Conservation (phyloP, 2,329 filamentous ascomycete species). For the Triangularia setosa region DNA sequence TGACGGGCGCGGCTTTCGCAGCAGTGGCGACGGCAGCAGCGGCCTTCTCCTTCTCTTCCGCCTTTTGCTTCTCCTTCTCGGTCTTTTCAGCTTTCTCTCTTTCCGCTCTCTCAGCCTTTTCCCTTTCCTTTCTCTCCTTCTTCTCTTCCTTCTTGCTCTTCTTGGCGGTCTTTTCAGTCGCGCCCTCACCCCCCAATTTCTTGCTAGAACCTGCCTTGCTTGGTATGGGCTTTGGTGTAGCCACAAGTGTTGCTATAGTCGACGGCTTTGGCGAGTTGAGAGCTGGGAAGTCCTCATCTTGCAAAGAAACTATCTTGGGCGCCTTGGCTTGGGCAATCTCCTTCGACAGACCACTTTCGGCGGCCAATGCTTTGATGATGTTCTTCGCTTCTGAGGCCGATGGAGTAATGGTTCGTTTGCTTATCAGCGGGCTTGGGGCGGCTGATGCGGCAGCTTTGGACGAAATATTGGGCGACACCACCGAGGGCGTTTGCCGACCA, state of each 20-base stretch:
- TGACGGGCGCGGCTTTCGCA: constrained; percentile 24
- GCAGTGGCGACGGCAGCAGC: constrained; percentile 24
- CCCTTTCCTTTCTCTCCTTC: constrained; percentile 17
- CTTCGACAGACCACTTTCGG: constrained; percentile 45
- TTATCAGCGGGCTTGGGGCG: constrained; percentile 24
- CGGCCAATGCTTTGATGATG: constrained; percentile 40
- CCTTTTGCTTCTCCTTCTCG: constrained; percentile 6
- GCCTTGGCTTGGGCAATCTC: constrained; percentile 39
- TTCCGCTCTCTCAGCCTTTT: constrained; percentile 6
- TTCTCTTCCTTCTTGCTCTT: constrained; percentile 24
- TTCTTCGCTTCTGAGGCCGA: constrained; percentile 28
- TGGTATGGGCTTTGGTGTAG: constrained; percentile 35
- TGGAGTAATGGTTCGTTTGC: constrained; percentile 24
- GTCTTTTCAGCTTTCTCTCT: constrained; percentile 28
- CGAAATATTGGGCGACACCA: constrained; percentile 28
- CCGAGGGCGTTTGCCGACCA: constrained; percentile 26
- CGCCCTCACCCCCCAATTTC: constrained; percentile 34
- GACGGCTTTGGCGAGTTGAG: constrained; percentile 46
- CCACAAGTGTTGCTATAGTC: constrained; percentile 30
- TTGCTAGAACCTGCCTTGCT: constrained; percentile 28
- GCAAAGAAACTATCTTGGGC: constrained; percentile 47
- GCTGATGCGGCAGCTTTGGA: constrained; percentile 29
- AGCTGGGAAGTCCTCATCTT: constrained; percentile 62
- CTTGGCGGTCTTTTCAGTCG: constrained; percentile 32
- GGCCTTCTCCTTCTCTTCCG: background rate